phyloP scores from a whole-genome alignment of 768 basidiomycete species.

The Kwoniella dejecticola region DNA sequence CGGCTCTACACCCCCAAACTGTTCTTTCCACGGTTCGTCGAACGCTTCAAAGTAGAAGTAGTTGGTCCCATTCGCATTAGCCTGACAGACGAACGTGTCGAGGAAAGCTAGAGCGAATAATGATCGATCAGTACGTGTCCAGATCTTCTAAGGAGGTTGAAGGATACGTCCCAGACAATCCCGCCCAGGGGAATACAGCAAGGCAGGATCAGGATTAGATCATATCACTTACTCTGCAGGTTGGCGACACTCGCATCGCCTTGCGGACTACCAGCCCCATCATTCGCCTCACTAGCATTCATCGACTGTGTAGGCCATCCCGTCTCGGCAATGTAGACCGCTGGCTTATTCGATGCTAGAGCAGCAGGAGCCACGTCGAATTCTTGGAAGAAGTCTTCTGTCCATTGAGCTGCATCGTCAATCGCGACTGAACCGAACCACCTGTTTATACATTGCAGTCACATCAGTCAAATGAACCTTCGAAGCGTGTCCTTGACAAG shows the following conservation, averaged over 20 bases:
- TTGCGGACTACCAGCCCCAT: constrained; percentile 70
- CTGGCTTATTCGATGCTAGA: constrained; percentile 68
- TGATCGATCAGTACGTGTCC: constrained; percentile 13
- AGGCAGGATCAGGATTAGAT: no score
- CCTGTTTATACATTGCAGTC: constrained; percentile 2
- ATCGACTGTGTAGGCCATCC: constrained; percentile 57
- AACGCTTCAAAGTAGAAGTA: constrained; percentile 79
- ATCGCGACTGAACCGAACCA: constrained; percentile 86
- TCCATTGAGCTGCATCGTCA: constrained; percentile 75
- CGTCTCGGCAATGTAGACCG: constrained; percentile 92
- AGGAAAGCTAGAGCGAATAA: constrained; percentile 61
- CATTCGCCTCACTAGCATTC: constrained; percentile 58
- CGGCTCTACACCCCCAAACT: constrained; percentile 78
- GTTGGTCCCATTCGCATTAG: constrained; percentile 74
- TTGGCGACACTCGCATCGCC: constrained; percentile 57
- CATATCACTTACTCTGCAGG: constrained; percentile 58
- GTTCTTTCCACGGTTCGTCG: constrained; percentile 83
- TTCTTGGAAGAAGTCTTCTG: constrained; percentile 70
- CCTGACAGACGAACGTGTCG: constrained; percentile 81
- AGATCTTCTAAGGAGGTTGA: constrained; percentile 4
- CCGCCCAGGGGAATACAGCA: no score
- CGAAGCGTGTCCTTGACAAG: no score
- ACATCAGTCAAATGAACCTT: neutral
- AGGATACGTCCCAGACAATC: no score
- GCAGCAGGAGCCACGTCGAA: constrained; percentile 63